Evolutionary conservation across 2,329 filamentous ascomycete species (phyloP).

Genomic region (Fusarium pininemorale): DNA sequence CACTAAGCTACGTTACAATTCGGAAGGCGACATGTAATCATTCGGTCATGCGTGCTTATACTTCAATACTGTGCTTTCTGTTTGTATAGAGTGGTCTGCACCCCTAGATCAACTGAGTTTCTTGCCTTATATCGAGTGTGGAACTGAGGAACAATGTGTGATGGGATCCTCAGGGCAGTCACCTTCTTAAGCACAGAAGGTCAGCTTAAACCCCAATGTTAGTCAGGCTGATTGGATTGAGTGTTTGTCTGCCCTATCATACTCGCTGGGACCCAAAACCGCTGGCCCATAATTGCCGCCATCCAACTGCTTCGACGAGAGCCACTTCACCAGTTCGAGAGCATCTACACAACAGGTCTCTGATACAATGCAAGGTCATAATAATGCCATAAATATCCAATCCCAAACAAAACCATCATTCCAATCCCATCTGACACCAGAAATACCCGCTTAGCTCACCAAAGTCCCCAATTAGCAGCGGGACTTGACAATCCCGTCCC

Average conservation of each 20-base stretch:
- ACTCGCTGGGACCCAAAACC: too few species aligned
- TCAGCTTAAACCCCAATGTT: neutral
- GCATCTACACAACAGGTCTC: neutral
- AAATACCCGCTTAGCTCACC: neutral
- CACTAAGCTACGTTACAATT: too few species aligned
- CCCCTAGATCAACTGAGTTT: too few species aligned
- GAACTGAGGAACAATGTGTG: too few species aligned
- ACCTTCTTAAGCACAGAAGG: neutral
- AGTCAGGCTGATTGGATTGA: too few species aligned
- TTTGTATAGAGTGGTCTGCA: too few species aligned
- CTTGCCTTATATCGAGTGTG: too few species aligned
- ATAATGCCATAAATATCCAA: neutral
- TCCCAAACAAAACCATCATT: neutral
- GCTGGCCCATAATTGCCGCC: neutral
- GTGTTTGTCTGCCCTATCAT: neutral
- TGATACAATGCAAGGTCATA: neutral
- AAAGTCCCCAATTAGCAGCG: slow-evolving; percentile 11
- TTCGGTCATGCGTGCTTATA: too few species aligned
- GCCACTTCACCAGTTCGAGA: neutral
- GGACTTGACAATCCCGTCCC: neutral
- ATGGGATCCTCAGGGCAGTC: neutral
- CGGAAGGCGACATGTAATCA: too few species aligned
- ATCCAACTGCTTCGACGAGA: neutral
- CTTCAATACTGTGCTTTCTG: too few species aligned
- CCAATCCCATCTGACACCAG: neutral